Evolutionary conservation across 1,139 yeast genomes (phyloP), one percentile per base, ranked within the genome.

Genomic region (Candida labiduridarum): DNA sequence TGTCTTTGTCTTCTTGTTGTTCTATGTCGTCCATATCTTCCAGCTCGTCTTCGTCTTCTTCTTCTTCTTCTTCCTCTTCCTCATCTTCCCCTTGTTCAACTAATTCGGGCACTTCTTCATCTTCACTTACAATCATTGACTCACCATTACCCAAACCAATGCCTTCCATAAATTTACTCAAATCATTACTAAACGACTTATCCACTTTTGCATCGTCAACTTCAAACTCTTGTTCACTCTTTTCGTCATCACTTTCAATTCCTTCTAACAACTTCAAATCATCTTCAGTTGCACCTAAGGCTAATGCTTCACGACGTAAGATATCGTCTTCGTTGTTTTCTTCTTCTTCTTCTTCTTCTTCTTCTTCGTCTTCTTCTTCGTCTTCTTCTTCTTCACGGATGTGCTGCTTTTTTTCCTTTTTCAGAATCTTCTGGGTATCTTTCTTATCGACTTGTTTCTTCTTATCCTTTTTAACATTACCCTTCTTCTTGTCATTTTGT

Each of bases 301-400:
- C 78, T 27, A 86, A 65, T 1, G 94, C 95, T 70, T 86, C 94
- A 56, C 83, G 80, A 56, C 87, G 83, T 48, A 86, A 66, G 0
- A 76, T 61, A 4, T 81, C 84, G 12, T 65, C 67, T 35, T 60
- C 60, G 12, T 35, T 34, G 15, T 44, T 49, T 19, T 42, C 46
- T 14, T 40, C 14, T 10, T 22, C 16, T 34, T 42, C 25, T 22
- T 5, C 14, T 33, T 29, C n/a, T 11, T 38, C 10, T 44, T 45
- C 33, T 42, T 38, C 36, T n/a, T 44, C 49, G 16, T 42, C 47
- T 14, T 40, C 14, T 10, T 22, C 16, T 38, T 39, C 25, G 22
- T 5, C 18, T 27, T 29, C n/a, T 14, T 41, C 11, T 44, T 46
- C 33, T 42, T 38, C 39, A 41, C 36, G 9, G 36, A 41, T 29